Evolutionary conservation across 495 filamentous ascomycete species (phyloP).

Genomic region (Amorphotheca resinae): DNA sequence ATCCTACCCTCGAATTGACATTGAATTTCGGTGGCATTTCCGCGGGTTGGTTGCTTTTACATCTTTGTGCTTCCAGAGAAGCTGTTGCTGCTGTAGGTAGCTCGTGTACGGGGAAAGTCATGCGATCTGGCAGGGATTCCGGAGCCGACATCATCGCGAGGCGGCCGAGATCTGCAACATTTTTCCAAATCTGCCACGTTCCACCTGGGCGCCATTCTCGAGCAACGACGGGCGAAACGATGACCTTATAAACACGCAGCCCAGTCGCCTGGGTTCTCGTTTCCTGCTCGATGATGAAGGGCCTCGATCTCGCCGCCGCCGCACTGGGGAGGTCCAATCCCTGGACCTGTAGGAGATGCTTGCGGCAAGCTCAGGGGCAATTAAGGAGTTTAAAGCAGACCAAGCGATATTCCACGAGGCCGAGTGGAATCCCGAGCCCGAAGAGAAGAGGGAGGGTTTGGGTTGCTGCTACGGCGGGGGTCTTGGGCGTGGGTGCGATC

Average conservation of each 20-base stretch:
- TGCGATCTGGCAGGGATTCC: conserved; percentile 1
- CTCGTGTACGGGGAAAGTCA: neutral
- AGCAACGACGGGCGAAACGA: too few relatives aligned
- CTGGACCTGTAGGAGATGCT: conserved; percentile 23
- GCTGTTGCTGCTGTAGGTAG: neutral
- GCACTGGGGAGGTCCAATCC: neutral
- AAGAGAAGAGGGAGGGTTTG: conserved; percentile 27
- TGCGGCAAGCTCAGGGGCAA: conserved; percentile 6
- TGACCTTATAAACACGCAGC: conserved; percentile 2
- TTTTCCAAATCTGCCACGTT: neutral
- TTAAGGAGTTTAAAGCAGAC: conserved; percentile 4
- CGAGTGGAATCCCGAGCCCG: conserved; percentile 3
- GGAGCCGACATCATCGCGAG: conserved; percentile 4
- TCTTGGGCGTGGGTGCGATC: conserved; percentile 43
- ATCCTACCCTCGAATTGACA: conserved; percentile 14
- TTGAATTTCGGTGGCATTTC: conserved; percentile 19
- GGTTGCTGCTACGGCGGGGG: conserved; percentile 39
- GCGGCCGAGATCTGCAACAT: conserved; percentile 1
- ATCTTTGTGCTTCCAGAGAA: neutral
- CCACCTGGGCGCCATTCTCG: too few relatives aligned
- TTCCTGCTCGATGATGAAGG: neutral
- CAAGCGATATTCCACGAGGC: neutral
- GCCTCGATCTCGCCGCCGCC: neutral
- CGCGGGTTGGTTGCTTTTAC: conserved; percentile 1
- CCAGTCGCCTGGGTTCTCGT: neutral